Evolutionary conservation across 2,329 filamentous ascomycete genomes (phyloP).

Genomic region (Colletotrichum limetticola): DNA sequence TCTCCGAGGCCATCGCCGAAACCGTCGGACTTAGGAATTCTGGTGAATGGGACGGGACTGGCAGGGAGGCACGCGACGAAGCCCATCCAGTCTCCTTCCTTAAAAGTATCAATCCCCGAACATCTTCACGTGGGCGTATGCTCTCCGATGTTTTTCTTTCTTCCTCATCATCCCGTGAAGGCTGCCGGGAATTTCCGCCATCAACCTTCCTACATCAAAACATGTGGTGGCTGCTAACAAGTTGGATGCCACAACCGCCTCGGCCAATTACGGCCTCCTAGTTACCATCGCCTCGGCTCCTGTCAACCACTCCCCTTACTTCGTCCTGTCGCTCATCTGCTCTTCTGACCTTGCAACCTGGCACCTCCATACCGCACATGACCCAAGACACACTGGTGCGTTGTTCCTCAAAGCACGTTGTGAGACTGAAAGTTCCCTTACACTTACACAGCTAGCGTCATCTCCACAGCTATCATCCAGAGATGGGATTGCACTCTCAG

Average conservation of each 20-base stretch:
- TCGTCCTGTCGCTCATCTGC: background rate
- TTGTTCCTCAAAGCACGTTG: background rate
- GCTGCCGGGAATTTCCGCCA: background rate
- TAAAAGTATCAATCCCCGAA: background rate
- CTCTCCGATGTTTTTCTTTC: background rate
- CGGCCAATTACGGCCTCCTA: conserved; percentile 1
- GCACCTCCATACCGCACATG: background rate
- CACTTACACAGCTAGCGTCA: background rate
- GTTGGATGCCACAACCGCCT: conserved; percentile 1
- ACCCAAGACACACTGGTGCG: background rate
- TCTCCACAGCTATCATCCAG: background rate
- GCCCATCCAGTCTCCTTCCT: background rate
- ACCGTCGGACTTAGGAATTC: background rate
- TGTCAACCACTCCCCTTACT: background rate
- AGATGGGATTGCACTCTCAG: background rate
- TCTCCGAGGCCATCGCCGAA: conserved; percentile 12
- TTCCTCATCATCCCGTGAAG: background rate
- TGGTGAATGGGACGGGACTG: background rate
- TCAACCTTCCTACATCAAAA: background rate
- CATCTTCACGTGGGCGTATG: background rate
- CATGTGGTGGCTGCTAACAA: conserved; percentile 12
- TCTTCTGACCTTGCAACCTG: background rate
- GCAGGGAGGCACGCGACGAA: background rate
- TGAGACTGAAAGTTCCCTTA: background rate
- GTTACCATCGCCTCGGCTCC: conserved; percentile 1